These are phyloP conservation scores for Trypanosoma caninum DNA, from an alignment of 208 protist genomes.

Conservation along the genomic window DNA sequence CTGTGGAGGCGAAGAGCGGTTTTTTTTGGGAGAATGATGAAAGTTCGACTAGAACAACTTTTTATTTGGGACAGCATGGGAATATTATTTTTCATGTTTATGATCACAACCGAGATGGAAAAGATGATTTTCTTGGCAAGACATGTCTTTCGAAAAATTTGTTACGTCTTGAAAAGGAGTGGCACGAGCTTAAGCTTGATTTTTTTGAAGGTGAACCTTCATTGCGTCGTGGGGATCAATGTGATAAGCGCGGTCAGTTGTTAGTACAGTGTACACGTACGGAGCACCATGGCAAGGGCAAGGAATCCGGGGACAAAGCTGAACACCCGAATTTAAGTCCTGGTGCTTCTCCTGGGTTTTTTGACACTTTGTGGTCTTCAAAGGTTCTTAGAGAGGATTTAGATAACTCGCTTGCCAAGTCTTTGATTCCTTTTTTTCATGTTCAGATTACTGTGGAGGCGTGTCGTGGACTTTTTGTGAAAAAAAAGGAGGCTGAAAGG, in stretches of 20 bases:
- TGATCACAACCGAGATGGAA: conserved; percentile 10
- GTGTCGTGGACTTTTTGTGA: conserved; percentile 11
- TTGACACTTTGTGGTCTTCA: not conserved
- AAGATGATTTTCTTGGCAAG: conserved; percentile 32
- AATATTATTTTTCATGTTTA: conserved; percentile 21
- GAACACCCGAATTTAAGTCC: too few relatives aligned
- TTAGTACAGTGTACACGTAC: conserved; percentile 17
- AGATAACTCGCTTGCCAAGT: not conserved
- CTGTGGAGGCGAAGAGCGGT: not conserved
- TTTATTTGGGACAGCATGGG: not conserved
- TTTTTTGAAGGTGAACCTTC: conserved; percentile 19
- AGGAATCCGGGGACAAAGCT: not conserved
- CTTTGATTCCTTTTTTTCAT: conserved; percentile 3
- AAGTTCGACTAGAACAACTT: not conserved
- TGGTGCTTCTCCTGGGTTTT: not conserved
- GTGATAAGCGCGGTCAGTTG: conserved; percentile 17
- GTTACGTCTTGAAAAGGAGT: conserved; percentile 16
- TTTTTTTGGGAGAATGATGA: conserved; percentile 11
- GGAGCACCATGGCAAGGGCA: not conserved
- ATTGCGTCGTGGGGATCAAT: conserved; percentile 16
- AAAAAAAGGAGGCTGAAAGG: not conserved
- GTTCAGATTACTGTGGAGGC: conserved; percentile 12
- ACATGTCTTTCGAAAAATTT: conserved; percentile 17
- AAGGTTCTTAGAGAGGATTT: conserved; percentile 13
- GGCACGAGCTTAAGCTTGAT: conserved; percentile 17